These are phyloP conservation scores for Termitomyces sp. DNA, from an alignment of 768 basidiomycete genomes.

Conservation along the genomic window DNA sequence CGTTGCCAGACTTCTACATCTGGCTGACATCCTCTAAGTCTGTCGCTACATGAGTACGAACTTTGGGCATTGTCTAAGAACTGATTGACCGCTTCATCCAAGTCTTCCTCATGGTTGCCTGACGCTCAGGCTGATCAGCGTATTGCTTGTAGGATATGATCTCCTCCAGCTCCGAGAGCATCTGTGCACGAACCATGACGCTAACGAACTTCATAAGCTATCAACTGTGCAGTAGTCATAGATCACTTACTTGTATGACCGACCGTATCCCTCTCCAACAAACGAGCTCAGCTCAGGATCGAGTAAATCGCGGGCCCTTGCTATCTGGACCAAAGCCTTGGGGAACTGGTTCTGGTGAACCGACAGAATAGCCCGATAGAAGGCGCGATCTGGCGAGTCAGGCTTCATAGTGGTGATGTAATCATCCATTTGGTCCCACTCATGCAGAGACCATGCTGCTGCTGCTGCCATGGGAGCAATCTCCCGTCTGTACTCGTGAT, in stretches of 20 bases:
- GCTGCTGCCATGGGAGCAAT: conserved; percentile 98
- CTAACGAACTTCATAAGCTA: conserved; percentile 37
- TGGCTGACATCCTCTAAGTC: conserved; percentile 92
- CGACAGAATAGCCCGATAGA: conserved; percentile 93
- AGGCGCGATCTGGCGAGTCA: conserved; percentile 91
- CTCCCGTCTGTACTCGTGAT: conserved; percentile 79
- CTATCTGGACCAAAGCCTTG: conserved; percentile 86
- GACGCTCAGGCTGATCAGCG: conserved; percentile 92
- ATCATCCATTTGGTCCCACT: conserved; percentile 98
- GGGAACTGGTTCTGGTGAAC: conserved; percentile 97
- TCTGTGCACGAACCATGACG: conserved; percentile 95
- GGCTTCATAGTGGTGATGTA: conserved; percentile 92
- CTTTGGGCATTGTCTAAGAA: background rate
- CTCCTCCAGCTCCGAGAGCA: conserved; percentile 97
- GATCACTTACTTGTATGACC: conserved; percentile 83
- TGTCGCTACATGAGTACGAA: conserved; percentile 26
- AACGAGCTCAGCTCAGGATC: conserved; percentile 90
- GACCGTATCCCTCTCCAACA: conserved; percentile 94
- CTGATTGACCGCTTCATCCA: conserved; percentile 89
- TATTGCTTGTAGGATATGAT: conserved; percentile 95
- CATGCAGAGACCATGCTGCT: conserved; percentile 93
- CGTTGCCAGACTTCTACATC: conserved; percentile 99
- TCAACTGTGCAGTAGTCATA: background rate
- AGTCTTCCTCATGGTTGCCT: conserved; percentile 84
- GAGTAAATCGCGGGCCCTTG: conserved; percentile 87